Evolutionary conservation across 192 early-diverging fungal species (phyloP).

Genomic region (Funneliformis geosporum): DNA sequence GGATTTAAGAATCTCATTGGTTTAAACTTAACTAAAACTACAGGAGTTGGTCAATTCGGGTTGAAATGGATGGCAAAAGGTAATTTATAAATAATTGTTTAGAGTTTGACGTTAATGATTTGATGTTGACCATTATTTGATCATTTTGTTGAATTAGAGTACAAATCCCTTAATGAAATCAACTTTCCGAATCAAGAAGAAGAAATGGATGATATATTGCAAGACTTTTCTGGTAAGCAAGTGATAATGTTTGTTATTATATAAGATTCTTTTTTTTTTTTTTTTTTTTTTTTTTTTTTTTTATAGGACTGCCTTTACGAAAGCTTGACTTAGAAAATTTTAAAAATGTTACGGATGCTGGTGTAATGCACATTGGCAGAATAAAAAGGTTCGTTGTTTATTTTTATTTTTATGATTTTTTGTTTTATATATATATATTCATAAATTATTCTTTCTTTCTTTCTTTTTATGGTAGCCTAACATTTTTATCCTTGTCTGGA

Average conservation of each 20-base stretch:
- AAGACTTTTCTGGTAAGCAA: slow-evolving; percentile 7
- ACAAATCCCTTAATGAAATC: neutral
- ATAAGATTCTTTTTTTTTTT: neutral
- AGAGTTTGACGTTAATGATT: neutral
- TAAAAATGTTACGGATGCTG: neutral
- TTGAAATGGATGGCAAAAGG: slow-evolving; percentile 20
- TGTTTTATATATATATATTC: neutral
- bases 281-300: neutral
- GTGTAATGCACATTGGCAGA: neutral
- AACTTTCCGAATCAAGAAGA: slow-evolving; percentile 6
- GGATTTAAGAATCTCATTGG: neutral
- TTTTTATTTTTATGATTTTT: neutral
- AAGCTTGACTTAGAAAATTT: neutral
- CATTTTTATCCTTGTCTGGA: slow-evolving; percentile 6
- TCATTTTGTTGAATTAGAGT: neutral
- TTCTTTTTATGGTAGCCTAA: neutral
- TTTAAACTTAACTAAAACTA: neutral
- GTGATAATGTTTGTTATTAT: neutral
- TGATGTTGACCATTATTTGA: neutral
- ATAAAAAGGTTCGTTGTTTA: neutral
- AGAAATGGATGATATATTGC: slow-evolving; percentile 1
- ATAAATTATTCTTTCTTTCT: neutral
- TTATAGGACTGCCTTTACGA: neutral
- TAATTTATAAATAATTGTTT: neutral
- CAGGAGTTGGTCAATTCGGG: neutral